Evolutionary conservation across 2,329 filamentous ascomycete species (phyloP), one percentile per base, ranked within the genome.

Genomic region (Colletotrichum sp.): DNA sequence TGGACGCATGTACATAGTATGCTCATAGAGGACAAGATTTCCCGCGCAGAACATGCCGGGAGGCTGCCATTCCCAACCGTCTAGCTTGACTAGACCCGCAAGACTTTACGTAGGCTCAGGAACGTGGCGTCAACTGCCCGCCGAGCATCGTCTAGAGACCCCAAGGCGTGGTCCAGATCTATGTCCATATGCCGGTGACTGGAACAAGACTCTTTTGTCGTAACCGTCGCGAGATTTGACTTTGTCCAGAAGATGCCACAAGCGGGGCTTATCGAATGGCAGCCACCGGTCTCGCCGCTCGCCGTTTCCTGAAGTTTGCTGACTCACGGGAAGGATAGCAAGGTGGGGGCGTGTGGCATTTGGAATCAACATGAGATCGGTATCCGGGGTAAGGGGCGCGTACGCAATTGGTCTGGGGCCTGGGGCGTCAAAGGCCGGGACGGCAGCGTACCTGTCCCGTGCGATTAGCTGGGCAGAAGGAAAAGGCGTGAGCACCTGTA

Each of bases 81-180:
- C 24, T 30, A 57, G 52, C 69, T 55, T 63, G 15, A 30, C 44
- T 21, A 16, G 34, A 26, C 36, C 39, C 39, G 15, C 49, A 36
- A 69, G 70, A 65, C 64, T 73, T 69, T 65, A 65, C 64, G 64
- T 76, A 73, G 60, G 63, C 59, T 39, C 73, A 76, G 73, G 73
- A 76, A 76, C 73, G 59, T 76, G 70, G 73, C 70, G 73, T 52
- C 44, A 36, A 52, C 44, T 69, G 26, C 28, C 64, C 63, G 69
- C 63, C 49, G 21, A 59, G 26, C 28, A 26, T 32, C 34, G 21
- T 52, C 8, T 15, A 32, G n/a, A 44, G 34, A 52, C 57, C 57
- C 70, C 70, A 13, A 32, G 57, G 44, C 21, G 34, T 30, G 12
- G 6, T 32, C 30, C 32, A 39, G 26, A 21, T 21, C 57, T 26